Conservation (phyloP, 2,329 filamentous ascomycete genomes). For the Paraconiothyrium brasiliense region DNA sequence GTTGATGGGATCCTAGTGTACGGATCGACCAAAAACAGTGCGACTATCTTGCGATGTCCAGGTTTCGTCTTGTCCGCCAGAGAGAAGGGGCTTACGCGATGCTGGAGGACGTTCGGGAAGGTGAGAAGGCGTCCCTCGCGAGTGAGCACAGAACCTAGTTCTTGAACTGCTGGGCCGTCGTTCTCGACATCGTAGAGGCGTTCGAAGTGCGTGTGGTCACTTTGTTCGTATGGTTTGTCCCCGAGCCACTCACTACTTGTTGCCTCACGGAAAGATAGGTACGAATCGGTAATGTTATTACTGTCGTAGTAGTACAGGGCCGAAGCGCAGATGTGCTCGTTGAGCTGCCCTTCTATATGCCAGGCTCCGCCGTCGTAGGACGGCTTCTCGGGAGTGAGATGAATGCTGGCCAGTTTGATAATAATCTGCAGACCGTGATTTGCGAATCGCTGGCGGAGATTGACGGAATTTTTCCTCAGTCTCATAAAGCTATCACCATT, state of each 20-base stretch:
- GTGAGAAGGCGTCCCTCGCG: conserved; percentile 60
- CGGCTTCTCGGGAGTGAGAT: conserved; percentile 66
- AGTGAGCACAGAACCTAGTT: conserved; percentile 59
- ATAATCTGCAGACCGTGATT: conserved; percentile 64
- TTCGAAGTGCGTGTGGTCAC: conserved; percentile 3
- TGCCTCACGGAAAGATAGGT: conserved; percentile 50
- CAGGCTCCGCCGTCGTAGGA: conserved; percentile 62
- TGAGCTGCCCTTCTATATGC: conserved; percentile 55
- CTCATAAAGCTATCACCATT: background rate
- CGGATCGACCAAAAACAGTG: conserved; percentile 68
- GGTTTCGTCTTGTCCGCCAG: conserved; percentile 59
- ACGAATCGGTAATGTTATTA: background rate
- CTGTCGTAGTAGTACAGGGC: conserved; percentile 12
- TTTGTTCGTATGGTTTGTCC: conserved; percentile 41
- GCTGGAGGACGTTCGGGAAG: conserved; percentile 60
- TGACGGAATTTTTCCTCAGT: background rate
- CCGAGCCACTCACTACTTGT: background rate
- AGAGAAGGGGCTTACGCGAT: conserved; percentile 50
- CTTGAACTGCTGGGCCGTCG: conserved; percentile 41
- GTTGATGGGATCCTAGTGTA: conserved; percentile 61
- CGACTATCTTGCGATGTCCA: conserved; percentile 65
- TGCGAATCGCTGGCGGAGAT: background rate
- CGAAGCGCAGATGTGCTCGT: conserved; percentile 9
- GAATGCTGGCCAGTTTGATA: conserved; percentile 67
- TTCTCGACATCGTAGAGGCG: conserved; percentile 57